Base-by-base conservation (phyloP, 257 asterid species). In the Nicotiana tabacum region DNA sequence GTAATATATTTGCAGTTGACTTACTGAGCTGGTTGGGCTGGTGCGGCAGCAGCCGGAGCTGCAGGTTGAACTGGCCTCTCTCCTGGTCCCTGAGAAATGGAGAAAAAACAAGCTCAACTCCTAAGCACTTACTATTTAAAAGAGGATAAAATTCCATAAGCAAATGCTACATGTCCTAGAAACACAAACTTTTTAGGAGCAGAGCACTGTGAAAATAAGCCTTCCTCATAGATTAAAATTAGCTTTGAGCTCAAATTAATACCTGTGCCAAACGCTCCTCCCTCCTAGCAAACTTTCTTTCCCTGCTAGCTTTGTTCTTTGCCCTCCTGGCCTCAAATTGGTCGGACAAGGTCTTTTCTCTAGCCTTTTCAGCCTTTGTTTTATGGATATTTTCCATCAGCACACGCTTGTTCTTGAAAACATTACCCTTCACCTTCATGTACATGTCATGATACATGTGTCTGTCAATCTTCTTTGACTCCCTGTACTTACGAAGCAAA, bases 1-100 rank as follows among this genome's bases (percentile, higher is more conserved):
- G 9, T 7, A 48, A 51, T 6, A 76, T 27, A 46, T 43, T 24
- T 7, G 53, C 18, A 17, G 30, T 11, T 21, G 4, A 82, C 85
- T 82, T 74, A 82, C 85, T 76, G 85, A 3, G 82, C 37, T 46
- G 67, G 43, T 66, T 82, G 82, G 30, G 66, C 39, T 30, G 39
- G 80, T 2, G 80, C 24, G 0, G 67, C 78, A 55, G 80, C 76
- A 1, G 82, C 85, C 0, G 85, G 66, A 9, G 77, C 77, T 2
- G 82, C 30, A 10, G 77, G 53, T 64, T 74, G 72, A 5, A 17
- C 74, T 61, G 56, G 77, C 58, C 35, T 82, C 77, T 82, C 82
- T 18, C 77, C 85, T n/a, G 85, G 85, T 27, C 82, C 85, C 85
- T 82, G 85, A 58, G n/a, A 74, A 7, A 27, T 48, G 43, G 6